Evolutionary conservation across 805 yeast genomes (phyloP).

Genomic region (Zygotorulaspora florentina): DNA sequence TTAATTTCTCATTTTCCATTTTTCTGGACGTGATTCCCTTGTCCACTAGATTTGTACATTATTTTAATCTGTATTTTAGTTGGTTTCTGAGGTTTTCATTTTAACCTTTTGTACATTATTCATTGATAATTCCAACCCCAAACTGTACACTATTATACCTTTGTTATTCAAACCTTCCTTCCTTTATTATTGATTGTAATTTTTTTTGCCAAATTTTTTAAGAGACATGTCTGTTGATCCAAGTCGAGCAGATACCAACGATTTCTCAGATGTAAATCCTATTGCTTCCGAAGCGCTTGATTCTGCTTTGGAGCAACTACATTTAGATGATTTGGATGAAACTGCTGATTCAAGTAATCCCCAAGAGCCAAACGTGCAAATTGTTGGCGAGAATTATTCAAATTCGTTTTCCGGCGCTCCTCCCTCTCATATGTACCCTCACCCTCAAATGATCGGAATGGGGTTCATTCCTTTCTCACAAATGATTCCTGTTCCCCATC

Average conservation of each 20-base stretch:
- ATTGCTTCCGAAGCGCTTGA: slow-evolving; percentile 29
- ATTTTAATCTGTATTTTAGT: slow-evolving; percentile 9
- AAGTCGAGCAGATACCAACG: slow-evolving; percentile 6
- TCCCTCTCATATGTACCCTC: slow-evolving; percentile 21
- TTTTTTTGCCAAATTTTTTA: neutral
- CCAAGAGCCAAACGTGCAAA: slow-evolving; percentile 1
- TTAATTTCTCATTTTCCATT: neutral
- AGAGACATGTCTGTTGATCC: slow-evolving; percentile 15
- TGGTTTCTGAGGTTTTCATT: neutral
- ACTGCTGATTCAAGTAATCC: slow-evolving; percentile 3
- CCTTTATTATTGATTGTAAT: slow-evolving; percentile 3
- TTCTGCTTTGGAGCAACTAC: slow-evolving; percentile 33
- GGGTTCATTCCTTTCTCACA: slow-evolving; percentile 33
- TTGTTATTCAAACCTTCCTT: slow-evolving; percentile 1
- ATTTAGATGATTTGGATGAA: slow-evolving; percentile 27
- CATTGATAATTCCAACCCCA: neutral
- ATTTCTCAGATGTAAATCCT: slow-evolving; percentile 20
- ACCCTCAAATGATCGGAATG: slow-evolving; percentile 31
- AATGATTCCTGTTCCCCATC: slow-evolving; percentile 33
- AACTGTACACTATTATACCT: slow-evolving; percentile 12
- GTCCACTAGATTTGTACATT: slow-evolving; percentile 11
- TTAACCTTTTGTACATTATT: neutral
- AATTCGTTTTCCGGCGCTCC: slow-evolving; percentile 8
- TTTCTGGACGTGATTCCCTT: slow-evolving; percentile 5
- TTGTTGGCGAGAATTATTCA: neutral